A percentile compares a stretch with the other conserved stretches of the same genome.
Conservation (phyloP, 2,329 filamentous ascomycete species). For the Talaromyces pinophilus region DNA sequence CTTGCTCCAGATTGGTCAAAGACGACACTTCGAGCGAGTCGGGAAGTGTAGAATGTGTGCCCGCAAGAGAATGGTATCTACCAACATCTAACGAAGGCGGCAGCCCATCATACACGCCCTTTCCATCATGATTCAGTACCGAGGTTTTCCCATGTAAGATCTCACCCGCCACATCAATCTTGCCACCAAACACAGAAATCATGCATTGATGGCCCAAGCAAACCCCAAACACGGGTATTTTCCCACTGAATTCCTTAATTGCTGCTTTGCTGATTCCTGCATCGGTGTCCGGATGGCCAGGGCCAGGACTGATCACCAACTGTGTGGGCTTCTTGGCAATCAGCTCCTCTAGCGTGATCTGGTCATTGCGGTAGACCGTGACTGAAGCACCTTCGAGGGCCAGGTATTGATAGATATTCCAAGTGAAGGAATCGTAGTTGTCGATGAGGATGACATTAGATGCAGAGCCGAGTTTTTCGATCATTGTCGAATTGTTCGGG, state of each 20-base stretch:
- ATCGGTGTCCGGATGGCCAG: slow-evolving; percentile 87
- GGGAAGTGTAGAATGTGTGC: slow-evolving; percentile 83
- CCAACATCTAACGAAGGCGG: slow-evolving; percentile 82
- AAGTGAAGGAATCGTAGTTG: slow-evolving; percentile 99
- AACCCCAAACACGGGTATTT: slow-evolving; percentile 91
- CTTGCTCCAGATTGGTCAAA: slow-evolving; percentile 67
- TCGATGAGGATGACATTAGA: slow-evolving; percentile 94
- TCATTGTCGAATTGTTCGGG: slow-evolving; percentile 72
- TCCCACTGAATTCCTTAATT: slow-evolving; percentile 87
- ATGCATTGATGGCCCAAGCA: slow-evolving; percentile 99
- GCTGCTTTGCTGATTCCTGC: slow-evolving; percentile 91
- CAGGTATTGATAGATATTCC: slow-evolving; percentile 98
- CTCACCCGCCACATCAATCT: slow-evolving; percentile 89
- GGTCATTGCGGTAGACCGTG: slow-evolving; percentile 87
- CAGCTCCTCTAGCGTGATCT: slow-evolving; percentile 81
- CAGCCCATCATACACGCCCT: slow-evolving; percentile 84
- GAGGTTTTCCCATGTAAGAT: slow-evolving; percentile 98
- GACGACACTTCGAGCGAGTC: slow-evolving; percentile 85
- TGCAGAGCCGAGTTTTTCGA: slow-evolving; percentile 71
- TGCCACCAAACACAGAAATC: slow-evolving; percentile 87
- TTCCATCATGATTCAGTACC: slow-evolving; percentile 80
- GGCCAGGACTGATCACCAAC: slow-evolving; percentile 90
- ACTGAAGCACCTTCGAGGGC: slow-evolving; percentile 93
- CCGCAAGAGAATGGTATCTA: slow-evolving; percentile 92
- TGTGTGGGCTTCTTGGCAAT: slow-evolving; percentile 85